Conservation (phyloP, 495 filamentous ascomycete species). For the Pyronema omphalodes region DNA sequence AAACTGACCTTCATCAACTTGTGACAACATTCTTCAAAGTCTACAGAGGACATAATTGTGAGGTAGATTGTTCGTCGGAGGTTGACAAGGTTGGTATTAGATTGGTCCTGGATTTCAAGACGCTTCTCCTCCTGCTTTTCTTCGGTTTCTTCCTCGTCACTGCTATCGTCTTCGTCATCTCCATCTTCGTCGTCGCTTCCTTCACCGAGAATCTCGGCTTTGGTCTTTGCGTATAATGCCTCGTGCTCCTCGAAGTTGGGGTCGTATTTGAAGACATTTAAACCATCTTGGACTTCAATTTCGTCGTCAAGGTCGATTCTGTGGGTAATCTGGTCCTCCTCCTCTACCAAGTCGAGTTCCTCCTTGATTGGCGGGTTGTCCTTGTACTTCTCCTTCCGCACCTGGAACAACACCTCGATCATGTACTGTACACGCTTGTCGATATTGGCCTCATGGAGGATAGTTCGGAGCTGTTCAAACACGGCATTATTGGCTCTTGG, state of each 20-base stretch:
- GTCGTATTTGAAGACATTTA: conserved; percentile 95
- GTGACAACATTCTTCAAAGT: conserved; percentile 89
- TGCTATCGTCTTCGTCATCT: conserved; percentile 49
- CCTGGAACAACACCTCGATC: conserved; percentile 95
- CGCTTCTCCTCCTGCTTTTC: conserved; percentile 41
- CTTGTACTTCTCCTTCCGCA: conserved; percentile 91
- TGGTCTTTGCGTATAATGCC: conserved; percentile 68
- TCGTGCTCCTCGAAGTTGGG: conserved; percentile 79
- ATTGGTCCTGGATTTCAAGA: conserved; percentile 94
- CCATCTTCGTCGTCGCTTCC: conserved; percentile 59
- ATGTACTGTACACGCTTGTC: conserved; percentile 95
- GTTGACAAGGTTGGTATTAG: conserved; percentile 85
- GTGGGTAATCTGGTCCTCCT: conserved; percentile 95
- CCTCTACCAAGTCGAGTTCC: conserved; percentile 86
- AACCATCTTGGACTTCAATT: conserved; percentile 58
- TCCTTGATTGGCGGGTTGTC: conserved; percentile 79
- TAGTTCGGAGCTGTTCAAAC: conserved; percentile 87
- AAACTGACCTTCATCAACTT: conserved; percentile 60
- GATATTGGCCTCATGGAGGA: conserved; percentile 86
- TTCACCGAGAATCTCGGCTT: conserved; percentile 88
- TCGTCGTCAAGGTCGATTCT: conserved; percentile 58
- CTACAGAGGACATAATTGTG: conserved; percentile 86
- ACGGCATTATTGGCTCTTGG: conserved; percentile 65
- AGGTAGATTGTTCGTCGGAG: conserved; percentile 87
- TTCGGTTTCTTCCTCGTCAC: conserved; percentile 63